A percentile compares a stretch with the other conserved stretches of the same genome.
phyloP scores from a whole-genome alignment of 495 filamentous ascomycete genomes.

The Neurospora cerealis region DNA sequence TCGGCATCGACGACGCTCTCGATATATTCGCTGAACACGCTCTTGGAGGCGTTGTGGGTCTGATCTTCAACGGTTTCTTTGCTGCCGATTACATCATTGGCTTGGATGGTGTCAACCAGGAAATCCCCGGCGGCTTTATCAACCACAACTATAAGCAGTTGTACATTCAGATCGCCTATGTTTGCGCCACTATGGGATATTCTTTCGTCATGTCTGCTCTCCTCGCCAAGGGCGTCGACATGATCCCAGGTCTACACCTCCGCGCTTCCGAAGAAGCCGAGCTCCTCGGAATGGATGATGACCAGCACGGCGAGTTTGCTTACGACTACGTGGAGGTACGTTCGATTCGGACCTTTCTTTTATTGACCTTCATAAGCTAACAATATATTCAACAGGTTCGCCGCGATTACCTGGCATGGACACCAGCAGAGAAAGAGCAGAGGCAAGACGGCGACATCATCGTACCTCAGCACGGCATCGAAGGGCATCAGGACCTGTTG shows the following conservation, averaged over 20 bases:
- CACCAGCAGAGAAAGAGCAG: slow-evolving; percentile 67
- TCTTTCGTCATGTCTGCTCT: slow-evolving; percentile 75
- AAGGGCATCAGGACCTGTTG: slow-evolving; percentile 45
- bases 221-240: slow-evolving; percentile 77
- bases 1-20: slow-evolving; percentile 92
- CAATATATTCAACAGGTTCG: slow-evolving; percentile 45
- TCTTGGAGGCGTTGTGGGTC: slow-evolving; percentile 84
- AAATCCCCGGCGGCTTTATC: slow-evolving; percentile 67
- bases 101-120: slow-evolving; percentile 85
- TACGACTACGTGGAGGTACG: slow-evolving; percentile 91
- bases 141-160: slow-evolving; percentile 83
- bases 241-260: slow-evolving; percentile 81
- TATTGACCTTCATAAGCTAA: background rate
- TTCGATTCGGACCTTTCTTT: background rate
- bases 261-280: slow-evolving; percentile 94
- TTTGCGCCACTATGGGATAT: slow-evolving; percentile 65
- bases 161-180: slow-evolving; percentile 87
- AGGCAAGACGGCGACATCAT: slow-evolving; percentile 55
- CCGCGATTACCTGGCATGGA: slow-evolving; percentile 96
- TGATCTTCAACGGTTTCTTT: slow-evolving; percentile 89
- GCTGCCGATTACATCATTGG: slow-evolving; percentile 83
- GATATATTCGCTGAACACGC: slow-evolving; percentile 98
- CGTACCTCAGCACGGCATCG: slow-evolving; percentile 71
- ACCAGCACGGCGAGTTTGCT: slow-evolving; percentile 96
- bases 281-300: slow-evolving; percentile 95